Conservation (phyloP, 495 filamentous ascomycete genomes). For the Echria macrotheca region DNA sequence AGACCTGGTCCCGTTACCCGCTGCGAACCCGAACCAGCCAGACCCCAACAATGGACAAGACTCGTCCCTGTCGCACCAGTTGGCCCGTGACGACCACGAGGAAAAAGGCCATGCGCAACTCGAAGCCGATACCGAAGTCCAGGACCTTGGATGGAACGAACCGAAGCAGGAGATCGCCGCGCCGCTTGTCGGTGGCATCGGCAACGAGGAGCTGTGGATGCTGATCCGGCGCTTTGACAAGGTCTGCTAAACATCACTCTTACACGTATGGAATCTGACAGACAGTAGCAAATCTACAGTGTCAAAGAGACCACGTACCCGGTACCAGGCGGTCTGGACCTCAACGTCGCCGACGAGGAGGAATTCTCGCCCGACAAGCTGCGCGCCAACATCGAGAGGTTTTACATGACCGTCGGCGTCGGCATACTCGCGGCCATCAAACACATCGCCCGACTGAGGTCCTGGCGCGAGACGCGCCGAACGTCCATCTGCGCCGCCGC, state of each 20-base stretch:
- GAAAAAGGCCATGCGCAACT: conserved; percentile 32
- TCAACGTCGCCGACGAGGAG: conserved; percentile 75
- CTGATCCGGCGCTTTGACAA: conserved; percentile 80
- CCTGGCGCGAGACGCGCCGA: conserved; percentile 68
- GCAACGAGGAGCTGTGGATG: conserved; percentile 82
- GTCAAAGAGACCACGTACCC: conserved; percentile 60
- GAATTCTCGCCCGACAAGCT: conserved; percentile 85
- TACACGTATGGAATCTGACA: no score
- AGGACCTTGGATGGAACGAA: conserved; percentile 72
- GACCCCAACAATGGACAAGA: conserved; percentile 18
- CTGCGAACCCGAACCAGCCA: conserved; percentile 25
- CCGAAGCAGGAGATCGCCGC: conserved; percentile 50
- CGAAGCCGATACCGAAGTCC: conserved; percentile 42
- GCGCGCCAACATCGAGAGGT: conserved; percentile 69
- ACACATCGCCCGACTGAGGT: conserved; percentile 70
- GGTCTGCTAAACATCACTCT: no score
- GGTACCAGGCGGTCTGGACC: conserved; percentile 57
- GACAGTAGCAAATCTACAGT: conserved; percentile 77
- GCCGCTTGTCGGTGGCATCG: conserved; percentile 64
- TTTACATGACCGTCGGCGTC: conserved; percentile 78
- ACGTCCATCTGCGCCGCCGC: conserved; percentile 61
- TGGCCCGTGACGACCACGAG: conserved; percentile 29
- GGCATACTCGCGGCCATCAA: conserved; percentile 61
- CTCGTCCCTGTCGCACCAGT: conserved; percentile 31
- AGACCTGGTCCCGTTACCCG: conserved; percentile 33